phyloP scores from a whole-genome alignment of 305 asterid species.

The Solanum aculeatissimum region DNA sequence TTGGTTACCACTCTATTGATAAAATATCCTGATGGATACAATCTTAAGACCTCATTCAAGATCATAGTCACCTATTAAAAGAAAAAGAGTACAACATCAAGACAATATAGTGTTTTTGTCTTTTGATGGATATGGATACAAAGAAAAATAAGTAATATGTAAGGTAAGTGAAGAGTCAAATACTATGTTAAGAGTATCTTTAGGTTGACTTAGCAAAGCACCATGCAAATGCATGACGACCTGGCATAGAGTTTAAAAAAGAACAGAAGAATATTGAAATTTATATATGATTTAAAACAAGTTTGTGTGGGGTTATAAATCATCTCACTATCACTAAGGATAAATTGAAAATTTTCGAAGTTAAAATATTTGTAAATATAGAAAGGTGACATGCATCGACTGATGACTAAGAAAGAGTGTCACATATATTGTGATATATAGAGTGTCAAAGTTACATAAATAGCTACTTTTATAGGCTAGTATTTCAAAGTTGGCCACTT shows the following conservation, averaged over 20 bases:
- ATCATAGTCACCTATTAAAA: constrained; percentile 39
- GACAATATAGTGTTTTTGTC: neutral
- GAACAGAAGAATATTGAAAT: no score
- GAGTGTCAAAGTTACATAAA: neutral
- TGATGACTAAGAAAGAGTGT: neutral
- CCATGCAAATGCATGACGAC: no score
- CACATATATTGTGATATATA: no score
- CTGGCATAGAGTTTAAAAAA: no score
- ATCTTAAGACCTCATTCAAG: constrained; percentile 47
- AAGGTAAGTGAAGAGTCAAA: neutral
- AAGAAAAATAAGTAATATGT: neutral
- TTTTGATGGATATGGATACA: neutral
- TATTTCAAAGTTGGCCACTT: neutral
- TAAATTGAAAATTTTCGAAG: neutral
- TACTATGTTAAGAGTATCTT: neutral
- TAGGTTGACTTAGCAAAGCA: neutral
- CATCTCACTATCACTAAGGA: neutral
- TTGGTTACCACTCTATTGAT: constrained; percentile 8
- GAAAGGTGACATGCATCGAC: neutral
- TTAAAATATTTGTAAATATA: neutral
- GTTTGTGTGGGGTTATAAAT: no score
- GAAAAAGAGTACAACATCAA: neutral
- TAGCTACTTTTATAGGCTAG: neutral
- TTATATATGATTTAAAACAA: no score
- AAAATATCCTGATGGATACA: constrained; percentile 46